A percentile compares a stretch with the other conserved stretches of the same genome.
Conservation (phyloP, 225 moss, liverwort and hornwort genomes). For the Pleurozium schreberi region DNA sequence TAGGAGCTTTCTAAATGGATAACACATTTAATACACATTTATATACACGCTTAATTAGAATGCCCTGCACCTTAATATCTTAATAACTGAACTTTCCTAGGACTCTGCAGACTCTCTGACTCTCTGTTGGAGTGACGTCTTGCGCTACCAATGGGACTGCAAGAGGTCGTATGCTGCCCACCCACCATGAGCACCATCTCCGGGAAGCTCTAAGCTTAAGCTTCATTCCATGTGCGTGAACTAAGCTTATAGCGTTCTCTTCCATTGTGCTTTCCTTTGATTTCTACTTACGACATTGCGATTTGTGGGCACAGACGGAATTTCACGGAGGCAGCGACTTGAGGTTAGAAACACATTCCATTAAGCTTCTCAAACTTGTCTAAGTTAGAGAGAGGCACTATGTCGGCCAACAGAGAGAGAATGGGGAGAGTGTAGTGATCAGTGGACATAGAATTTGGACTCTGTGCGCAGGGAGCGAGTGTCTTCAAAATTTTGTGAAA, state of each 20-base stretch:
- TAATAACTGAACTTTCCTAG: neutral
- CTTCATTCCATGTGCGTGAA: neutral
- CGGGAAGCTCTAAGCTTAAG: no score
- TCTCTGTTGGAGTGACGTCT: neutral
- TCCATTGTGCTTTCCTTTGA: neutral
- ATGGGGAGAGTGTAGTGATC: neutral
- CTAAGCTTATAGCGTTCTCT: no score
- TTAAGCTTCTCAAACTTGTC: neutral
- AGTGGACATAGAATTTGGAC: neutral
- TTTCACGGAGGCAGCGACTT: neutral
- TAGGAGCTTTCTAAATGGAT: no score
- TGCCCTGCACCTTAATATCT: no score
- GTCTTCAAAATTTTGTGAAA: neutral
- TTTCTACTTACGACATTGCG: no score
- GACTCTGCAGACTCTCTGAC: no score
- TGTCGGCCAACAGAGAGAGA: neutral
- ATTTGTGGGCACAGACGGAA: no score
- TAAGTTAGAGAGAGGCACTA: neutral
- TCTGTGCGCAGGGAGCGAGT: neutral
- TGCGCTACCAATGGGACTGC: neutral
- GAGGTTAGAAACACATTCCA: neutral
- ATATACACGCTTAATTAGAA: neutral
- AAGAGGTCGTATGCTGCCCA: neutral
- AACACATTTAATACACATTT: neutral
- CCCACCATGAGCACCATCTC: neutral